phyloP scores from a whole-genome alignment of 2,329 filamentous ascomycete genomes.

The Cercospora beticola region DNA sequence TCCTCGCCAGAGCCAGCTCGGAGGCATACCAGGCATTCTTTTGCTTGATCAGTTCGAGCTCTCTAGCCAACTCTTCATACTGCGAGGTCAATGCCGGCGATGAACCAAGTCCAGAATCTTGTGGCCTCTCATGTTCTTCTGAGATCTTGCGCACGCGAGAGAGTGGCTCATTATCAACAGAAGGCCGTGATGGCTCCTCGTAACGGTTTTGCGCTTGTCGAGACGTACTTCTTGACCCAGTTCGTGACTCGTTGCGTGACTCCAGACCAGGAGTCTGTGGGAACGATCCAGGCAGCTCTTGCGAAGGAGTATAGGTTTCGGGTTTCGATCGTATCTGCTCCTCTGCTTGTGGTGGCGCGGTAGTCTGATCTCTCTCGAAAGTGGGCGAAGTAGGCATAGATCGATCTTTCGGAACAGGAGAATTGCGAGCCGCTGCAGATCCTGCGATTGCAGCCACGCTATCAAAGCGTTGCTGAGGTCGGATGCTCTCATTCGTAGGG shows the following conservation, averaged over 20 bases:
- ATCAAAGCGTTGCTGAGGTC: conserved; percentile 32
- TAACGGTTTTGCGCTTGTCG: conserved; percentile 18
- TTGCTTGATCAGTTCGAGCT: conserved; percentile 79
- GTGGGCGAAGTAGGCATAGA: conserved; percentile 25
- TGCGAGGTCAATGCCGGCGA: conserved; percentile 63
- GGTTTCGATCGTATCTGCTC: conserved; percentile 28
- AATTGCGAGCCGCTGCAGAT: conserved; percentile 12
- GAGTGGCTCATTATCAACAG: conserved; percentile 30
- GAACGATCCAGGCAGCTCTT: conserved; percentile 17
- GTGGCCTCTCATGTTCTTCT: conserved; percentile 53
- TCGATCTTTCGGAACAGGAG: conserved; percentile 18
- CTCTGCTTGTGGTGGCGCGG: conserved; percentile 8
- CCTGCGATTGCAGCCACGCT: conserved; percentile 19
- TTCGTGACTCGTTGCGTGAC: conserved; percentile 24
- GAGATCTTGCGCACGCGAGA: conserved; percentile 32
- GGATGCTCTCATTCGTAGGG: conserved; percentile 31
- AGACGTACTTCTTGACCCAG: conserved; percentile 13
- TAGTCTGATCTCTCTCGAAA: conserved; percentile 20
- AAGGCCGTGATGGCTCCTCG: conserved; percentile 29
- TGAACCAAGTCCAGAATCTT: conserved; percentile 59
- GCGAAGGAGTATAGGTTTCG: conserved; percentile 37
- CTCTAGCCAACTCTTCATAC: conserved; percentile 75
- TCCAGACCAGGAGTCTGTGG: conserved; percentile 13
- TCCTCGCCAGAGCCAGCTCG: conserved; percentile 85
- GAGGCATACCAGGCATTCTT: conserved; percentile 97